These are phyloP conservation scores for Rubus idaeus DNA, from an alignment of 306 rosid species.

Conservation along the genomic window DNA sequence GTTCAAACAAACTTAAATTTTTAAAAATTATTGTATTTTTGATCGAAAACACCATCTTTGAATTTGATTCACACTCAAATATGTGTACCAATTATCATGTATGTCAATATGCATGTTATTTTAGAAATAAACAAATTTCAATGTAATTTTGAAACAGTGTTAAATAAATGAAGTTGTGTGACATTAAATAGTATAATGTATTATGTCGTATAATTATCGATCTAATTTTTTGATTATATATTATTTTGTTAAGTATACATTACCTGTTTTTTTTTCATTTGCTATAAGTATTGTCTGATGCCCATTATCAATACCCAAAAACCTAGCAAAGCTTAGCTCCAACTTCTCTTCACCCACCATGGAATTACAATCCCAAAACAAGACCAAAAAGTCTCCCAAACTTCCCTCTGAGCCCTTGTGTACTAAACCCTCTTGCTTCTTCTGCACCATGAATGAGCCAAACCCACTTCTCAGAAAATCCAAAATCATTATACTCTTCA, in stretches of 20 bases:
- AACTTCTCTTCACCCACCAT: constrained; percentile 20
- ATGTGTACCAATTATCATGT: background rate
- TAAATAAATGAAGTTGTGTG: too few relatives aligned
- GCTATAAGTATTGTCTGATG: background rate
- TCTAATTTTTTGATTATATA: background rate
- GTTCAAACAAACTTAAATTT: background rate
- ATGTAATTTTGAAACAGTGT: too few relatives aligned
- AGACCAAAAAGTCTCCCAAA: constrained; percentile 17
- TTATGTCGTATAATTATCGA: too few relatives aligned
- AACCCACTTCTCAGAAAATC: constrained; percentile 37
- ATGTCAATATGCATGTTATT: background rate
- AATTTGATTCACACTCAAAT: background rate
- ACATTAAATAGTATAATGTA: too few relatives aligned
- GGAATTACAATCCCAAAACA: constrained; percentile 28
- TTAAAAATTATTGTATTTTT: background rate
- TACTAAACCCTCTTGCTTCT: constrained; percentile 47
- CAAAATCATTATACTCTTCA: constrained; percentile 43
- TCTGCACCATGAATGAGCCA: constrained; percentile 59
- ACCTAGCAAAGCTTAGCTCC: background rate
- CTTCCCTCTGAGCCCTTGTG: constrained; percentile 22
- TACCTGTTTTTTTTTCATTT: background rate
- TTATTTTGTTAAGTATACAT: background rate
- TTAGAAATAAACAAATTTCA: too few relatives aligned
- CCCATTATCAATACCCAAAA: background rate
- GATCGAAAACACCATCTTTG: background rate